phyloP scores from a whole-genome alignment of 78 protist genomes.

The Planoprotostelium fungivorum region DNA sequence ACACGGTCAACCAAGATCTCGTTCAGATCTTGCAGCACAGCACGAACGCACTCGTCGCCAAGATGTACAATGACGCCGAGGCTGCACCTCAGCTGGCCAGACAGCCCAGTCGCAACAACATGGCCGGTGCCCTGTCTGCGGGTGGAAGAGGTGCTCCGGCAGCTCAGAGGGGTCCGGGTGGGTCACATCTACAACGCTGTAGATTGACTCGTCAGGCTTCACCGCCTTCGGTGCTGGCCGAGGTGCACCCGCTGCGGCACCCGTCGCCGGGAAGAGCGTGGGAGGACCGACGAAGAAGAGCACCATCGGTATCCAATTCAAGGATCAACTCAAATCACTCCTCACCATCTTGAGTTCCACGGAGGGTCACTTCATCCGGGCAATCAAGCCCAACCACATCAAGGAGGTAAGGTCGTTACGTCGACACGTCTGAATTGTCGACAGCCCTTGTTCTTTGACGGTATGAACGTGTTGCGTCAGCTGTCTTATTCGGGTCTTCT shows the following conservation, averaged over 20 bases:
- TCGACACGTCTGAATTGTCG: too few species aligned
- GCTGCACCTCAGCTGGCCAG: too few species aligned
- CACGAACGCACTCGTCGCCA: not conserved
- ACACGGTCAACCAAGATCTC: conserved; percentile 20
- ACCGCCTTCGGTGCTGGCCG: too few species aligned
- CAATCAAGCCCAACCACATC: conserved; percentile 1
- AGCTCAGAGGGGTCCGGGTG: not conserved
- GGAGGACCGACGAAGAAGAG: not conserved
- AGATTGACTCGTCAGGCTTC: too few species aligned
- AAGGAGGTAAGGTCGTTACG: not conserved
- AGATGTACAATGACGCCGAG: not conserved
- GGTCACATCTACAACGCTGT: too few species aligned
- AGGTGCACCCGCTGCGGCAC: too few species aligned
- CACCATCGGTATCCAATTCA: not conserved
- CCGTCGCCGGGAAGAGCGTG: too few species aligned
- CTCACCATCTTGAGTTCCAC: not conserved
- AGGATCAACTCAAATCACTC: not conserved
- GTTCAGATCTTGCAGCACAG: not conserved
- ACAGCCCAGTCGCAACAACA: not conserved
- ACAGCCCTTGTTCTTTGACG: not conserved
- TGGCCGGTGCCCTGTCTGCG: not conserved
- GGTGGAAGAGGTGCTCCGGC: not conserved
- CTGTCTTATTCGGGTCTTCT: conserved; percentile 82
- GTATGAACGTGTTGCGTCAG: conserved; percentile 47
- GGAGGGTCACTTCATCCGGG: not conserved